Percentiles rank a stretch among this genome's conserved stretches.
These are phyloP conservation scores for Colletotrichum spaethianum DNA, from an alignment of 2,329 filamentous ascomycete species.

Conservation along the genomic window DNA sequence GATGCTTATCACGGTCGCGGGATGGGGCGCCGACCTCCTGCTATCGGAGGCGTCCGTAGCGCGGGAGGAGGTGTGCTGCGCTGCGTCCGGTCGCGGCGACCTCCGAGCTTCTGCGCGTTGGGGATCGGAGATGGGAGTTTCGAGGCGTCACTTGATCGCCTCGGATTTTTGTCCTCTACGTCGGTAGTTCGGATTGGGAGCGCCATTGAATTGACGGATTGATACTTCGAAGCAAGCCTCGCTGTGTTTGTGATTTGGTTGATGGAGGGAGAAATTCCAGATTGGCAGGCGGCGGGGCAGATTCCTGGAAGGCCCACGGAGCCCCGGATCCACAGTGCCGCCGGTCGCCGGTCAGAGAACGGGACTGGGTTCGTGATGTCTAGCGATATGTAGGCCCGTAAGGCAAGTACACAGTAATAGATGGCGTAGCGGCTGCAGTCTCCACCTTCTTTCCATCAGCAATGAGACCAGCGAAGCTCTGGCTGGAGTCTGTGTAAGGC, in stretches of 20 bases:
- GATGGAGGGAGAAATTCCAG: background rate
- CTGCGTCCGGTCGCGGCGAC: conserved; percentile 41
- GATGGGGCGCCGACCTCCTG: conserved; percentile 37
- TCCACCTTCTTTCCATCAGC: no score
- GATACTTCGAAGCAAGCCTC: background rate
- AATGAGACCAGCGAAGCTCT: no score
- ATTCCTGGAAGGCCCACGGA: background rate
- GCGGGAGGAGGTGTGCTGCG: conserved; percentile 13
- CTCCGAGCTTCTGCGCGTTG: conserved; percentile 32
- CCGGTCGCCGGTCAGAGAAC: conserved; percentile 1
- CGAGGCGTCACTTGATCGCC: conserved; percentile 5
- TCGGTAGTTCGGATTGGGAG: background rate
- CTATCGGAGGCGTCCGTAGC: conserved; percentile 41
- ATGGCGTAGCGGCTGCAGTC: no score
- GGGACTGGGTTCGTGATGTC: background rate
- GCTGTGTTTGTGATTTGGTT: background rate
- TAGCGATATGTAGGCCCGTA: no score
- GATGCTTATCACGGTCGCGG: conserved; percentile 35
- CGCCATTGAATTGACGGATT: background rate
- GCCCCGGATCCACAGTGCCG: background rate
- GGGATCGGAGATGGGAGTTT: background rate
- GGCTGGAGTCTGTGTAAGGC: no score
- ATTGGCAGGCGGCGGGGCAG: background rate
- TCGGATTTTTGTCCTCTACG: background rate
- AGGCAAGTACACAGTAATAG: no score